Evolutionary conservation across 345 rosid species (phyloP).

Genomic region (Populus simonii): DNA sequence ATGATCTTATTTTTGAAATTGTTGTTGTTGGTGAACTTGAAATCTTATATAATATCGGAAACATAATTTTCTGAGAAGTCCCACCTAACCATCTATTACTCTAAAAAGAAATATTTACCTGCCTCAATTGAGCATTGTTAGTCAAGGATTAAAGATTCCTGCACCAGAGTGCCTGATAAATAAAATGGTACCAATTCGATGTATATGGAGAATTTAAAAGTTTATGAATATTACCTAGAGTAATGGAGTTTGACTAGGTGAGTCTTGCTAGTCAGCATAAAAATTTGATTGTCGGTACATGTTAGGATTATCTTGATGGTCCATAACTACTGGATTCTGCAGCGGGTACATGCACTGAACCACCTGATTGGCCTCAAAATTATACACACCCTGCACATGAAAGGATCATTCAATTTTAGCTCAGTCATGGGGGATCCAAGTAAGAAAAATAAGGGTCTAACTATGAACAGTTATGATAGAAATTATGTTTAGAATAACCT

Average conservation of each 20-base stretch:
- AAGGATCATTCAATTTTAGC: not conserved
- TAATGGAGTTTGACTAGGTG: slow-evolving; percentile 20
- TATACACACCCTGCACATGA: slow-evolving; percentile 24
- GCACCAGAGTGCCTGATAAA: not conserved
- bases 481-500: slow-evolving; percentile 19
- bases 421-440: not conserved
- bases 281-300: slow-evolving; percentile 28
- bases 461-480: not conserved
- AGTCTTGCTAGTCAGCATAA: slow-evolving; percentile 22
- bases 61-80: too few relatives aligned
- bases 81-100: too few relatives aligned
- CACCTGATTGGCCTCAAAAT: slow-evolving; percentile 28
- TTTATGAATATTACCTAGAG: slow-evolving; percentile 22
- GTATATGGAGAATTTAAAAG: not conserved
- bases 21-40: too few relatives aligned
- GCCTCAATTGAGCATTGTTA: slow-evolving; percentile 15
- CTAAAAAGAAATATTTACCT: slow-evolving; percentile 1
- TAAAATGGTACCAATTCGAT: not conserved
- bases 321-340: slow-evolving; percentile 21
- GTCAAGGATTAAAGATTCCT: slow-evolving; percentile 22
- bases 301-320: slow-evolving; percentile 22
- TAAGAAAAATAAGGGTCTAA: not conserved
- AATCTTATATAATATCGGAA: too few relatives aligned
- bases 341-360: slow-evolving; percentile 22
- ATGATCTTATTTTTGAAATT: too few relatives aligned